Evolutionary conservation across 768 basidiomycete species (phyloP).

Genomic region (Tulasnella sp.): DNA sequence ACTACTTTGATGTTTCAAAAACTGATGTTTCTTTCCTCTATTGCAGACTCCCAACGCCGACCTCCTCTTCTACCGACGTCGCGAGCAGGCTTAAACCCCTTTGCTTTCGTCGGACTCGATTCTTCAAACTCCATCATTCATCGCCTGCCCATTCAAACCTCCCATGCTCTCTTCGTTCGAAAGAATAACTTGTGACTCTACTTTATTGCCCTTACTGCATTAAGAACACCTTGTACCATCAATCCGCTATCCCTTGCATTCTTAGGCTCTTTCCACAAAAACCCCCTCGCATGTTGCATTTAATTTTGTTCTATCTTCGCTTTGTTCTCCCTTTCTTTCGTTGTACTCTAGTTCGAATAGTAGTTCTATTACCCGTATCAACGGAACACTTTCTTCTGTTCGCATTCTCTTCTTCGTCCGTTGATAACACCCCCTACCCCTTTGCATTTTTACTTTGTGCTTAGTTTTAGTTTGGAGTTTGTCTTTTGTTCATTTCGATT

Average conservation of each 20-base stretch:
- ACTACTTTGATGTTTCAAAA: not conserved
- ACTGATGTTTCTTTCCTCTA: not conserved
- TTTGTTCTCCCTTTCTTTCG: not conserved
- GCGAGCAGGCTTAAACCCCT: not conserved
- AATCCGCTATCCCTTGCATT: not conserved
- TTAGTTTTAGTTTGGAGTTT: not conserved
- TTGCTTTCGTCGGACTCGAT: not conserved
- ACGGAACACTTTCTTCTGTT: not conserved
- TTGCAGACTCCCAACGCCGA: slow-evolving; percentile 22
- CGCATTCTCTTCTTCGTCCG: not conserved
- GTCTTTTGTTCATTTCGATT: not conserved
- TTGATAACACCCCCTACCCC: not conserved
- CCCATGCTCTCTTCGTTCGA: not conserved
- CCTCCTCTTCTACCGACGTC: slow-evolving; percentile 20
- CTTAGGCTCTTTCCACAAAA: not conserved
- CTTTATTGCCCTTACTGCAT: slow-evolving; percentile 3
- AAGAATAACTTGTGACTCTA: too few relatives aligned
- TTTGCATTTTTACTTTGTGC: not conserved
- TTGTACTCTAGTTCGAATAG: slow-evolving; percentile 6
- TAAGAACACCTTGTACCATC: not conserved
- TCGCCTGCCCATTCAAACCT: not conserved
- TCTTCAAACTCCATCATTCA: not conserved
- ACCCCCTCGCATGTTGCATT: not conserved
- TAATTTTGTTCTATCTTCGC: not conserved
- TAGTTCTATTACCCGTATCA: not conserved